phyloP scores from a whole-genome alignment of 169 alveolate species.

The Plasmodium cynomolgi region DNA sequence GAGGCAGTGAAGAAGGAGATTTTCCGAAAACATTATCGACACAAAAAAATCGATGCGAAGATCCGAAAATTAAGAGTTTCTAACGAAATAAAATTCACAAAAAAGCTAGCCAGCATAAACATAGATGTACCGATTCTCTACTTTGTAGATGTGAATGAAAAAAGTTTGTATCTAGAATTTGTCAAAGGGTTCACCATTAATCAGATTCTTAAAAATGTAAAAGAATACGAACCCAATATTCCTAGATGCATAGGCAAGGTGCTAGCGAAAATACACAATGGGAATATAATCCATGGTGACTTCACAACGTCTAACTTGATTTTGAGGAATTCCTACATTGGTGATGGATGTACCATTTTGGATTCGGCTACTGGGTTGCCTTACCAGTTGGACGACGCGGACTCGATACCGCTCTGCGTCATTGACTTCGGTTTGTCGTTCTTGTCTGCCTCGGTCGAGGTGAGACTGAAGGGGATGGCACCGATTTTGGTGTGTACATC shows the following conservation, averaged over 20 bases:
- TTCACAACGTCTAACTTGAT: slow-evolving; percentile 83
- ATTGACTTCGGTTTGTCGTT: slow-evolving; percentile 84
- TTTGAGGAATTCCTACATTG: slow-evolving; percentile 69
- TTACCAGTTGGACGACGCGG: slow-evolving; percentile 14
- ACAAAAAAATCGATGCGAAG: slow-evolving; percentile 77
- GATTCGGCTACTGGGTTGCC: slow-evolving; percentile 1
- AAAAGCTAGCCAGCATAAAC: slow-evolving; percentile 76
- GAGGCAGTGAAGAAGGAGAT: slow-evolving; percentile 79
- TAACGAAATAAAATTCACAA: slow-evolving; percentile 79
- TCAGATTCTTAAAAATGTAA: slow-evolving; percentile 29
- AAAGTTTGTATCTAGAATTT: slow-evolving; percentile 79
- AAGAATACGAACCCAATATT: slow-evolving; percentile 43
- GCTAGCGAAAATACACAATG: slow-evolving; percentile 84
- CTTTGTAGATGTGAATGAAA: slow-evolving; percentile 78
- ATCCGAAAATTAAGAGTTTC: slow-evolving; percentile 77
- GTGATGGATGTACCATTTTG: slow-evolving; percentile 24
- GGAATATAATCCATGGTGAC: slow-evolving; percentile 85
- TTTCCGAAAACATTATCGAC: slow-evolving; percentile 78
- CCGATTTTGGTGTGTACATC: background rate
- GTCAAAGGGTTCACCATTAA: slow-evolving; percentile 78
- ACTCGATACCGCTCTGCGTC: slow-evolving; percentile 50
- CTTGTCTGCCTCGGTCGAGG: slow-evolving; percentile 82
- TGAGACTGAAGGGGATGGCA: background rate
- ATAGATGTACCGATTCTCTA: slow-evolving; percentile 82
- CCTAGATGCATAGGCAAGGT: slow-evolving; percentile 68